Evolutionary conservation across 1,284 basidiomycete species (phyloP).

Genomic region (Cutaneotrichosporon cavernicola): DNA sequence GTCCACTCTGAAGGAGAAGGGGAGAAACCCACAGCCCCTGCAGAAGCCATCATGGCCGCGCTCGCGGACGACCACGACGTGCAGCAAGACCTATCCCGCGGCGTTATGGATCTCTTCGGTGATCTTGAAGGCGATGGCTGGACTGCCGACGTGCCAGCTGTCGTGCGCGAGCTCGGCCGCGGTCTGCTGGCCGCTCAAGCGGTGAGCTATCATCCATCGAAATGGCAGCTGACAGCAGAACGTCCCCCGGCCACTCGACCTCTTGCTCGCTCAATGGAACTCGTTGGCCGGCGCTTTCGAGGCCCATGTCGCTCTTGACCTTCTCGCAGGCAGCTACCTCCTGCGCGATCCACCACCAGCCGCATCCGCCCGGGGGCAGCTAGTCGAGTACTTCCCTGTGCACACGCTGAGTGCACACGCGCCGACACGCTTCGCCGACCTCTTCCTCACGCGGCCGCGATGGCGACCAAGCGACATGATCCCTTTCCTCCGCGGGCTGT

Average conservation of each 20-base stretch:
- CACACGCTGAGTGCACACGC: slow-evolving; percentile 70
- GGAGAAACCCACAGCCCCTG: neutral
- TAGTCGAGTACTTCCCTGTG: slow-evolving; percentile 69
- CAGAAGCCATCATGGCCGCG: slow-evolving; percentile 54
- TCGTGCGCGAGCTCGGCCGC: slow-evolving; percentile 53
- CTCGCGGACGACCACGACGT: slow-evolving; percentile 75
- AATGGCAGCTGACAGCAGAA: slow-evolving; percentile 59
- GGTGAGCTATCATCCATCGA: slow-evolving; percentile 53
- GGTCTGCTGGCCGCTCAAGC: slow-evolving; percentile 66
- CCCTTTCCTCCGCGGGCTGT: slow-evolving; percentile 76
- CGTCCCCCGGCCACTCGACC: slow-evolving; percentile 47
- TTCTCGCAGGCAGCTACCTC: slow-evolving; percentile 69
- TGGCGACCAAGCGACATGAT: slow-evolving; percentile 78
- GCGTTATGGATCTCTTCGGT: slow-evolving; percentile 79
- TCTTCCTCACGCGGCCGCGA: slow-evolving; percentile 71
- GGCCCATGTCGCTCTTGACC: slow-evolving; percentile 58
- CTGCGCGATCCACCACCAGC: slow-evolving; percentile 31
- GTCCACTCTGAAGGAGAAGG: slow-evolving; percentile 30
- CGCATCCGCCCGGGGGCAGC: slow-evolving; percentile 27
- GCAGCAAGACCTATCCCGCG: slow-evolving; percentile 60
- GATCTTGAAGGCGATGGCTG: slow-evolving; percentile 47
- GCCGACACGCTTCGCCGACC: slow-evolving; percentile 71
- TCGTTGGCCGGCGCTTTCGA: slow-evolving; percentile 69
- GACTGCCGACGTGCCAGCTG: slow-evolving; percentile 31
- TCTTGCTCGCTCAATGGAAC: slow-evolving; percentile 68